Conservation (phyloP, 176 grass and related monocot genomes). For the Triticum urartu region DNA sequence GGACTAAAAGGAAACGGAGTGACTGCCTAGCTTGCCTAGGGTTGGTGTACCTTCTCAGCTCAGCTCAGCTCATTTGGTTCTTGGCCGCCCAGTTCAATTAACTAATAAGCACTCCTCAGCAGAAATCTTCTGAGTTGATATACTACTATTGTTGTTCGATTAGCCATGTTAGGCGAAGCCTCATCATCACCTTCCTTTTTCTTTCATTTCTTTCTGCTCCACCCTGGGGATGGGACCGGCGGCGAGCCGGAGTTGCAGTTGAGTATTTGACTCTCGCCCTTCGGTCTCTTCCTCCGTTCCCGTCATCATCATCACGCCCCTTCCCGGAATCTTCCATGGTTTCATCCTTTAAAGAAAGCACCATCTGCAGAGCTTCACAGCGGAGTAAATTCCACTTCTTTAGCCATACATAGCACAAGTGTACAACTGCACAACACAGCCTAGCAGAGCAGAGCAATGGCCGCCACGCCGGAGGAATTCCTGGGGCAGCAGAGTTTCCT, state of each 20-base stretch:
- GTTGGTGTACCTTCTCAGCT: not conserved
- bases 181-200: not conserved
- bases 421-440: not conserved
- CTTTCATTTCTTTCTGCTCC: not conserved
- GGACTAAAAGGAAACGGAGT: too few species aligned
- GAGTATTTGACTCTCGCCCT: not conserved
- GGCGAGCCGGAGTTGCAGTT: not conserved
- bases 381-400: not conserved
- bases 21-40: not conserved
- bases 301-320: not conserved
- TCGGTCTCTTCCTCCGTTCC: not conserved
- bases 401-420: not conserved
- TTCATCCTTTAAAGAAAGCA: not conserved
- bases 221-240: not conserved
- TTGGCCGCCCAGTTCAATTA: not conserved
- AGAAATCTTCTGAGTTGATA: not conserved
- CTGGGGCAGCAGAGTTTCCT: not conserved
- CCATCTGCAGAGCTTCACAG: not conserved
- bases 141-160: not conserved
- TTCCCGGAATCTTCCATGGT: not conserved
- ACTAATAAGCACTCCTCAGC: not conserved
- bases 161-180: not conserved
- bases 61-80: not conserved
- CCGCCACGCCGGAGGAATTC: not conserved
- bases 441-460: constrained; percentile 16